Evolutionary conservation across 2,329 filamentous ascomycete species (phyloP).

Genomic region (Penicillium brevicompactum): DNA sequence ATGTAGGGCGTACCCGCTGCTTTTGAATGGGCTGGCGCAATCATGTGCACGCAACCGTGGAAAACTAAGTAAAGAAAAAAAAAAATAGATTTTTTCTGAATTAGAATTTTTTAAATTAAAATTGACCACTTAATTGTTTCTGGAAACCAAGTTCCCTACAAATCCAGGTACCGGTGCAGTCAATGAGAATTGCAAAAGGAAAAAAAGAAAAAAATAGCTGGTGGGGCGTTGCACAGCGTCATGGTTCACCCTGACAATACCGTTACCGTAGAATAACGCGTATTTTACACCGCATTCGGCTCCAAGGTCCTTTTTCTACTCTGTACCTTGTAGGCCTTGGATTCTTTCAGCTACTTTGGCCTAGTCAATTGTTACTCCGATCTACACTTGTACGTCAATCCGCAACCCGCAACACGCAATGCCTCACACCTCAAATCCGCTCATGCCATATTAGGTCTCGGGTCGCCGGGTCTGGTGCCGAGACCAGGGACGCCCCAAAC

Average conservation of each 20-base stretch:
- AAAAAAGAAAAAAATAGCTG: slow-evolving; percentile 3
- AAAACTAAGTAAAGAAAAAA: slow-evolving; percentile 15
- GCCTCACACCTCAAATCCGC: neutral
- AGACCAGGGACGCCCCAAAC: slow-evolving; percentile 3
- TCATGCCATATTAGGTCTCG: neutral
- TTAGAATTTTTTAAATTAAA: neutral
- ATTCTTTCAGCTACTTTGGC: neutral
- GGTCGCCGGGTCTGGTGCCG: slow-evolving; percentile 15
- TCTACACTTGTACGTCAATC: no score
- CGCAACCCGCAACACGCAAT: neutral
- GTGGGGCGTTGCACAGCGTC: slow-evolving; percentile 24
- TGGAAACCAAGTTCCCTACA: neutral
- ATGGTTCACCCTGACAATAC: slow-evolving; percentile 29
- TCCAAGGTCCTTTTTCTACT: neutral
- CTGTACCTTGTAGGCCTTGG: neutral
- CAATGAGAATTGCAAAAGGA: slow-evolving; percentile 1
- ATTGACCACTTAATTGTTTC: neutral
- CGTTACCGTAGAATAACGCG: slow-evolving; percentile 14
- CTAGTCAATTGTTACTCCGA: no score
- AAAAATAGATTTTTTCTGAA: slow-evolving; percentile 1
- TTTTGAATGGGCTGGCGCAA: slow-evolving; percentile 24
- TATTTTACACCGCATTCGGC: slow-evolving; percentile 9
- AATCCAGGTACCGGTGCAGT: slow-evolving; percentile 9
- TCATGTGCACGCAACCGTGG: slow-evolving; percentile 30
- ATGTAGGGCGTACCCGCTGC: slow-evolving; percentile 15